Conservation (phyloP, 768 basidiomycete species). For the Podaxis carcinomalis region DNA sequence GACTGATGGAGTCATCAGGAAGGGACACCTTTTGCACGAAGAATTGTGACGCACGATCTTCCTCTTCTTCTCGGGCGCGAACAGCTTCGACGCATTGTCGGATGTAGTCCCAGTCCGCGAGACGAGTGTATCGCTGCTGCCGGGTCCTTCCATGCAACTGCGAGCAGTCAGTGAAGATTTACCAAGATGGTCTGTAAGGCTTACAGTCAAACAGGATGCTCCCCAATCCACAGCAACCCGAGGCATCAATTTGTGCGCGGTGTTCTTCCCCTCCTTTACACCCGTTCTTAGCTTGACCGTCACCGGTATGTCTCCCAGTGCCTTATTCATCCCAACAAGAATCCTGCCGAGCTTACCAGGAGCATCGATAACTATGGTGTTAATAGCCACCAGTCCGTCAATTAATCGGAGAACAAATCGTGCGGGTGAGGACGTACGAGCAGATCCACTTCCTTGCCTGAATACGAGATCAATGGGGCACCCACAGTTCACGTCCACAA, state of each 20-base stretch:
- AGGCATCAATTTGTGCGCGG: constrained; percentile 88
- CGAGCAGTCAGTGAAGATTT: constrained; percentile 2
- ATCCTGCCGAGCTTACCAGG: constrained; percentile 82
- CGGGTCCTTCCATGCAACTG: constrained; percentile 95
- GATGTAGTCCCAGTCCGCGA: constrained; percentile 96
- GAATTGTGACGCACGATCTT: constrained; percentile 49
- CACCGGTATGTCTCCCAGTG: constrained; percentile 86
- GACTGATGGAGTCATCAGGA: constrained; percentile 36
- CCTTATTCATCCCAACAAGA: constrained; percentile 85
- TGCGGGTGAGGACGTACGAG: constrained; percentile 48
- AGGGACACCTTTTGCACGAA: not conserved
- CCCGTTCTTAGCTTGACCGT: constrained; percentile 93
- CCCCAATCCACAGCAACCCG: constrained; percentile 54
- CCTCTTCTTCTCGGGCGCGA: constrained; percentile 63
- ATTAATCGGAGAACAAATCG: not conserved
- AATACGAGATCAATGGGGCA: constrained; percentile 98
- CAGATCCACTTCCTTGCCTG: constrained; percentile 85
- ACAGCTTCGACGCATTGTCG: constrained; percentile 81
- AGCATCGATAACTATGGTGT: constrained; percentile 68
- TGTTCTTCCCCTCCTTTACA: constrained; percentile 83
- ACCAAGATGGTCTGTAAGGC: constrained; percentile 9
- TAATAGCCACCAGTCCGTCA: not conserved
- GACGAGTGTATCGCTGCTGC: constrained; percentile 89
- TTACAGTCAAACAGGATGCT: constrained; percentile 40
- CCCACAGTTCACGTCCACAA: constrained; percentile 94